phyloP scores from a whole-genome alignment of 2,329 filamentous ascomycete genomes.

The Mollisia scopiformis region DNA sequence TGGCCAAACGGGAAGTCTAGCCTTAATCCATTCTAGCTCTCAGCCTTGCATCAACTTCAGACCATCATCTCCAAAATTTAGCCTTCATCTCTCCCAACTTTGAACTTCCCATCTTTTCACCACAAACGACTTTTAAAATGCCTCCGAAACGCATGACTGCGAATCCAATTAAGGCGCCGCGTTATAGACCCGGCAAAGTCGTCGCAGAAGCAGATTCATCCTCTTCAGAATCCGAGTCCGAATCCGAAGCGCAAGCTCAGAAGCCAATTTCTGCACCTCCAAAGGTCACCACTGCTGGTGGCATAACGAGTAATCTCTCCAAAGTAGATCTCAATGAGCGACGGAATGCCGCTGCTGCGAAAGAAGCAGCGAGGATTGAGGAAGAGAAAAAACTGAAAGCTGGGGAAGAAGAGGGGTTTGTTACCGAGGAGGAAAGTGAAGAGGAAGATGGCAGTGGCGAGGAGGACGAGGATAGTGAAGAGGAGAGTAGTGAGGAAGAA shows the following conservation, averaged over 20 bases:
- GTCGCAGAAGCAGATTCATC: constrained; percentile 51
- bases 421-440: constrained; percentile 50
- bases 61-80: constrained; percentile 2
- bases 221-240: constrained; percentile 54
- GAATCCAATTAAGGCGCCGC: constrained; percentile 78
- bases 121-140: constrained; percentile 40
- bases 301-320: constrained; percentile 55
- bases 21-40: constrained; percentile 10
- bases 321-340: constrained; percentile 56
- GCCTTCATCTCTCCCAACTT: no score
- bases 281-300: constrained; percentile 58
- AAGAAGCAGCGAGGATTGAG: constrained; percentile 50
- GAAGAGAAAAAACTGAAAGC: constrained; percentile 45
- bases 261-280: constrained; percentile 55
- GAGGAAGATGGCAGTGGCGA: constrained; percentile 38
- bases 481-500: constrained; percentile 57
- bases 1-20: constrained; percentile 20
- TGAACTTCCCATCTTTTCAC: not conserved
- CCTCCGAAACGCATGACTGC: constrained; percentile 90
- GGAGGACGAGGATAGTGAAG: constrained; percentile 35
- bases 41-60: constrained; percentile 25
- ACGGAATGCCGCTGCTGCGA: constrained; percentile 48
- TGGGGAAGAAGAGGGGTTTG: constrained; percentile 62
- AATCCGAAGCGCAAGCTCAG: constrained; percentile 33
- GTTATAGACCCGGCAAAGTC: constrained; percentile 85